A percentile compares a stretch with the other conserved stretches of the same genome.
phyloP scores from a whole-genome alignment of 148 eudicot species.

The Rhododendron williamsianum region DNA sequence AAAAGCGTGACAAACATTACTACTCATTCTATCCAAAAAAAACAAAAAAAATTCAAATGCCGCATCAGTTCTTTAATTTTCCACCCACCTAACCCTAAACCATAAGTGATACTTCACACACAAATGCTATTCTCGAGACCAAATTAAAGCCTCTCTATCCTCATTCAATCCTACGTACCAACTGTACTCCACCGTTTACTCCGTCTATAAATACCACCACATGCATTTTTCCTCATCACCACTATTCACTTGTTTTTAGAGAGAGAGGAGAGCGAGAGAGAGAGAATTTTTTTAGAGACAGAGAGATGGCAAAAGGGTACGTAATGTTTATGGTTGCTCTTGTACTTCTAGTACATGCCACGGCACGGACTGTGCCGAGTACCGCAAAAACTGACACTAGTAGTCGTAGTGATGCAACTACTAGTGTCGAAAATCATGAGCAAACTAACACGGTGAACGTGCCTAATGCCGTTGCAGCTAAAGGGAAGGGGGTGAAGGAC shows the following conservation, averaged over 20 bases:
- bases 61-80: not conserved
- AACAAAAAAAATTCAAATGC: not conserved
- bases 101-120: not conserved
- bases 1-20: not conserved
- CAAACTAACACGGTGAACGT: slow-evolving; percentile 11
- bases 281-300: not conserved
- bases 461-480: slow-evolving; percentile 16
- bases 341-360: not conserved
- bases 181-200: not conserved
- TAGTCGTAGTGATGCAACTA: not conserved
- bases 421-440: not conserved
- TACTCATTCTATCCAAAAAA: not conserved
- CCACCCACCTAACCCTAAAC: not conserved
- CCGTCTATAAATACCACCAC: not conserved
- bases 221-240: not conserved
- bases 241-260: not conserved
- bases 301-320: not conserved
- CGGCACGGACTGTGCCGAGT: not conserved
- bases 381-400: not conserved
- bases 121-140: not conserved
- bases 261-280: not conserved
- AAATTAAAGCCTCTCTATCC: not conserved
- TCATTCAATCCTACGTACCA: not conserved
- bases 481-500: slow-evolving; percentile 14
- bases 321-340: not conserved